Evolutionary conservation across 768 basidiomycete genomes (phyloP), one percentile per base, ranked within the genome.

Genomic region (Suillus subalutaceus): DNA sequence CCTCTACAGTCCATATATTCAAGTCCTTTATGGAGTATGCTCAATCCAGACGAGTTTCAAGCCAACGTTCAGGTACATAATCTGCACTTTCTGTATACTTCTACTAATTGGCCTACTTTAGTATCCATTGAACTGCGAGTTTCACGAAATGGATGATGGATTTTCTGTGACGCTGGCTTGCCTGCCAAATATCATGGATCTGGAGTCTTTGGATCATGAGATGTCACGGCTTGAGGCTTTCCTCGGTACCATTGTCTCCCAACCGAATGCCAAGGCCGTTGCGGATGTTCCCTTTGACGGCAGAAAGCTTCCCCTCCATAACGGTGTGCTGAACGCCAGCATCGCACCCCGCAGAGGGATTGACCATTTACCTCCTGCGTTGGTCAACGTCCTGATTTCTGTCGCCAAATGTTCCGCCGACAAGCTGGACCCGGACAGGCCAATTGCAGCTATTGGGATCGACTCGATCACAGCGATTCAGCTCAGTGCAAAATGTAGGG

Each of bases 391-490:
- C 20, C 53, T 73, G 23, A 63, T 63, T 35, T 71, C 69, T 37
- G 64, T 71, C 46, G n/a, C 76, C 6, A 75, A 75, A 44, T 70
- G 76, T 15, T 72, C 80, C 1, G 38, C 63, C 9, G 72, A 77
- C 5, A 67, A 72, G 23, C 72, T 85, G 6, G 68, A 72, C 23
- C 65, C 74, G 20, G 68, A 71, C 5, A 83, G 80, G 7, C 77
- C 78, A 5, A 75, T 84, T 20, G 74, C 75, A 15, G 74, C 80
- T 7, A 69, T 85, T 13, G 84, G 84, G 23, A 73, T 85, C 13
- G 84, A 85, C 68, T 85, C 84, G 2, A 85, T 85, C 65, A 81
- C 81, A 23, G 82, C 84, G 26, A 82, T 85, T 43, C 80, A 81
- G 61, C 73, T 85, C 15, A 75, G 77, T 12, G 77, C 80, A 8